Percentiles rank a stretch among this genome's conserved stretches.
These are phyloP conservation scores for Pseudopithomyces maydicus DNA, from an alignment of 2,329 filamentous ascomycete genomes.

Conservation along the genomic window DNA sequence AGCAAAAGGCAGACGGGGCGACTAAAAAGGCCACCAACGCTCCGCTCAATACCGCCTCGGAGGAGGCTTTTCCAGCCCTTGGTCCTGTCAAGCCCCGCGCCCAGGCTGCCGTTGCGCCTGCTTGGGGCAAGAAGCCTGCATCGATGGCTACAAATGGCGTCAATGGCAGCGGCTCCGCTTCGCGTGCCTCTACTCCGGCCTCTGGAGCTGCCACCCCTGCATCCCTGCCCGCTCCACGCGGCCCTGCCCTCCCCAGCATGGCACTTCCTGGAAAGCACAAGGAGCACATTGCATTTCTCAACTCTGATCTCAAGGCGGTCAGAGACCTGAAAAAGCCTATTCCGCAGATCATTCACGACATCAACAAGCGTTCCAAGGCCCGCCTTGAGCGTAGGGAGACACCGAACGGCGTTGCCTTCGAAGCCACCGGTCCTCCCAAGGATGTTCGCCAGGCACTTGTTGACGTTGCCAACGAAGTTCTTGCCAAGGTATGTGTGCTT, in stretches of 20 bases:
- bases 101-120: slow-evolving; percentile 66
- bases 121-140: slow-evolving; percentile 75
- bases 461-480: slow-evolving; percentile 86
- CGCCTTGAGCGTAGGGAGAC: slow-evolving; percentile 77
- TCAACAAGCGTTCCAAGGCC: slow-evolving; percentile 90
- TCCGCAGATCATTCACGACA: slow-evolving; percentile 83
- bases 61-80: slow-evolving; percentile 92
- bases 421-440: slow-evolving; percentile 82
- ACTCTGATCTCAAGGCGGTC: slow-evolving; percentile 76
- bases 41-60: slow-evolving; percentile 79
- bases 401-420: slow-evolving; percentile 79
- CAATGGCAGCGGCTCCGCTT: slow-evolving; percentile 61
- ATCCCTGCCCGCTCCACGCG: slow-evolving; percentile 42
- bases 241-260: slow-evolving; percentile 62
- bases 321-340: slow-evolving; percentile 83
- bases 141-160: slow-evolving; percentile 52
- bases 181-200: slow-evolving; percentile 66
- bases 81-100: slow-evolving; percentile 70
- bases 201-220: slow-evolving; percentile 59
- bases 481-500: slow-evolving; percentile 69
- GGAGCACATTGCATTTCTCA: slow-evolving; percentile 75
- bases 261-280: slow-evolving; percentile 81
- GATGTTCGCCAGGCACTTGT: slow-evolving; percentile 86
- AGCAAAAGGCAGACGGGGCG: slow-evolving; percentile 66
- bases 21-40: slow-evolving; percentile 39